Base-by-base conservation (phyloP, 352 stramenopile genomes). In the Phytophthora citricola region DNA sequence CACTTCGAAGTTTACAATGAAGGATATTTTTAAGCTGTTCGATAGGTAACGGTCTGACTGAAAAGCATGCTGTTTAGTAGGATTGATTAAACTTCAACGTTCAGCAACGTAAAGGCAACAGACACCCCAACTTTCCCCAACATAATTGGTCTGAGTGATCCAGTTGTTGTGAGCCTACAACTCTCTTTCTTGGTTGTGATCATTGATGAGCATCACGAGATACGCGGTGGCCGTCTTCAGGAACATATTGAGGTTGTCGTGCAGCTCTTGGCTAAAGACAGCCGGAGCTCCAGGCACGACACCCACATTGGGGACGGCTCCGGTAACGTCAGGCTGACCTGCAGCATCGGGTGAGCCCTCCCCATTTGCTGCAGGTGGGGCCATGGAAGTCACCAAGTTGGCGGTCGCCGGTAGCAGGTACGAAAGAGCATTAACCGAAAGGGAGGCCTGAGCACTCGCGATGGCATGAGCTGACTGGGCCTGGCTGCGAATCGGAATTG, bases 201-300 rank as follows among this genome's bases (percentile, higher is more conserved):
- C 68, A 36, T 70, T 73, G 46, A 79, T 76, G 53, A 73, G 66
- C 71, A 79, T 79, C 57, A 70, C 53, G n/a, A 79, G 57, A 20
- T 79, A 79, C 5, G 66, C 63, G 24, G 71, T 79, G 12, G 71
- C 71, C 2, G 71, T 79, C 49, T 79, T 79, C 62, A 79, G 39
- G 45, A 79, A 79, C 67, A 66, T 69, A 56, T 79, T 79, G 43
- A 79, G 57, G 36, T 79, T 79, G 54, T 79, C 66, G 45, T 63
- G 66, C 20, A 79, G 45, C 50, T 79, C 66, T 52, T 70, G 40
- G 10, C 62, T 76, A 43, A 79, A 73, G 55, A 71, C 66, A 10
- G 50, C 57, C 2, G 46, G 49, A 6, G 20, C 11, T 6, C n/a
- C 46, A 44, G 40, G 11, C n/a, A 32, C 20, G 4, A 20, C 38